Conservation (phyloP, 225 moss, liverwort and hornwort genomes). For the Antitrichia curtipendula region DNA sequence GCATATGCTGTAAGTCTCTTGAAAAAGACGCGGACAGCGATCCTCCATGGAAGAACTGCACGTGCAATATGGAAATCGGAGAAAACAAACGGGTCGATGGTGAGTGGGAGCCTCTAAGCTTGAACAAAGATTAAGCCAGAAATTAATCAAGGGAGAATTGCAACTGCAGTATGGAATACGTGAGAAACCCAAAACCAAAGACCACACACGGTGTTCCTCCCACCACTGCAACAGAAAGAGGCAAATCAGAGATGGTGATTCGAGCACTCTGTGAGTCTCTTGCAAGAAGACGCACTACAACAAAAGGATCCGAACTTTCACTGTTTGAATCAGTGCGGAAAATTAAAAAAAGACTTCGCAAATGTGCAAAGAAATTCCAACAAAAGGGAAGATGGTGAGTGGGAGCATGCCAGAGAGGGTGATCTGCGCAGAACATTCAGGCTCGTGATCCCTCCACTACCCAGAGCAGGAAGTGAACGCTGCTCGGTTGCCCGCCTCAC, state of each 20-base stretch:
- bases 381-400: background rate
- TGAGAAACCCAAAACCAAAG: background rate
- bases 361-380: background rate
- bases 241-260: background rate
- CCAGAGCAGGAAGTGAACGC: constrained; percentile 9
- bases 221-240: background rate
- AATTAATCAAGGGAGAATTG: background rate
- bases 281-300: background rate
- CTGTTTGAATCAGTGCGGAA: background rate
- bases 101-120: background rate
- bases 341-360: background rate
- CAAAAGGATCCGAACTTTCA: background rate
- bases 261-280: background rate
- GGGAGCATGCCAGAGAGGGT: background rate
- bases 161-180: background rate
- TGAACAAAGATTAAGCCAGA: background rate
- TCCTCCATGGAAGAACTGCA: too few species aligned
- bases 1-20: background rate
- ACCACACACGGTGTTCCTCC: background rate
- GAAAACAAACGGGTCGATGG: too few species aligned
- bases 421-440: constrained; percentile 7
- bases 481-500: constrained; percentile 41
- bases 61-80: background rate
- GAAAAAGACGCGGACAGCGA: background rate
- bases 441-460: constrained; percentile 30